Base-by-base conservation (phyloP, 192 early-diverging fungal genomes). In the Phycomyces nitens region DNA sequence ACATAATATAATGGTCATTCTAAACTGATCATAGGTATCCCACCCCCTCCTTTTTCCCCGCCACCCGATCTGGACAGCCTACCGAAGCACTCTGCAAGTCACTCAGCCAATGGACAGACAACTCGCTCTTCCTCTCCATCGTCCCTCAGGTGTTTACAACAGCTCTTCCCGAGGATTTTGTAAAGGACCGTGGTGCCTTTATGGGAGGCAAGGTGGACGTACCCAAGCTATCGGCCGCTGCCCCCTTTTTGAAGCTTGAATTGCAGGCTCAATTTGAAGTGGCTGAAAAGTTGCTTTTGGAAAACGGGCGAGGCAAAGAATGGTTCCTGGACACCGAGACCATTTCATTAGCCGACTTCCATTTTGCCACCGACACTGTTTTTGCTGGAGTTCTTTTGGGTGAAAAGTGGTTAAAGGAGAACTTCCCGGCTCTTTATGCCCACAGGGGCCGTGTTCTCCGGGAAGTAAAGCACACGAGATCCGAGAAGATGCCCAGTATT, bases 301-400 rank as follows among this genome's bases (percentile, higher is more conserved):
- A 34, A 14, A 53, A 39, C 5, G 56, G 42, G 0, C 41, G 47
- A 15, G 29, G 29, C 29, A 34, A 34, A 34, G 42, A 60, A 23
- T 71, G 69, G 69, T 0, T 71, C 3, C 49, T 71, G 43, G 69
- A 60, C 24, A 71, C 69, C 1, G n/a, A 22, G 1, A 39, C 44
- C 0, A 15, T 49, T 7, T 71, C 70, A 14, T 40, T 53, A 15
- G 64, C 58, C 0, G 70, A 71, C 21, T 60, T 71, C 21, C 39
- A 49, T 54, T 41, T 60, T n/a, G 53, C 70, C 12, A 66, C 65
- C 63, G 44, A 24, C 23, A 50, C 53, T 18, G 65, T 22, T 29
- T 65, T 71, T 39, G 16, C 50, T 0, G 23, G 40, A 5, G 27
- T 10, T 3, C 15, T 65, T n/a, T 8, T 64, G 3, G 58, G 53